Percentiles rank a stretch among this genome's conserved stretches.
phyloP scores from a whole-genome alignment of 2,329 filamentous ascomycete genomes.

The Botryotinia narcissicola region DNA sequence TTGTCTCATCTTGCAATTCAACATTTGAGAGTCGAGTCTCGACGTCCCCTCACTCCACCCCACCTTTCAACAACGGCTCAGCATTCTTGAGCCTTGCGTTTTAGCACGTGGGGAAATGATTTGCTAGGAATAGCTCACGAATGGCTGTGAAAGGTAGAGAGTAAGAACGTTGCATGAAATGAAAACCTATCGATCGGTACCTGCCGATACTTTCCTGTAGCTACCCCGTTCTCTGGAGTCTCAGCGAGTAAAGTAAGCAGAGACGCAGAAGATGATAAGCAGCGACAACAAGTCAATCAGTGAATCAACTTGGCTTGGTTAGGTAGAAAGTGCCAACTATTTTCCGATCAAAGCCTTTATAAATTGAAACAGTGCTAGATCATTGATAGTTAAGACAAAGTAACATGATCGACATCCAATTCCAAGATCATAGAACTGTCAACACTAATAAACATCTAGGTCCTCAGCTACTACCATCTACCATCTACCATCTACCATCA shows the following conservation, averaged over 20 bases:
- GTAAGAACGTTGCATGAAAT: neutral
- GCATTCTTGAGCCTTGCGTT: slow-evolving; percentile 5
- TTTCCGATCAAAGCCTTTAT: neutral
- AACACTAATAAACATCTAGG: no score
- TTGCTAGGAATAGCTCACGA: neutral
- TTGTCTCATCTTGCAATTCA: no score
- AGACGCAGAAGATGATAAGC: neutral
- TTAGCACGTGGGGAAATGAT: slow-evolving; percentile 16
- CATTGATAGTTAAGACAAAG: neutral
- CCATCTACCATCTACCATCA: neutral
- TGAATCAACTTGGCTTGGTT: neutral
- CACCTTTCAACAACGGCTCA: slow-evolving; percentile 3
- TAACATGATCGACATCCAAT: neutral
- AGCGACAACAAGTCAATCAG: neutral
- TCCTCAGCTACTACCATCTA: neutral
- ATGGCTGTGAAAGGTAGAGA: neutral
- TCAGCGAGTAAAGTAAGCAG: neutral
- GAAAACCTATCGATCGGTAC: neutral
- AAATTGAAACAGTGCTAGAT: neutral
- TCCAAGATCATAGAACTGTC: neutral
- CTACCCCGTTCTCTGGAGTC: neutral
- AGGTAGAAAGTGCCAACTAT: neutral
- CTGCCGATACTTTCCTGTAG: neutral
- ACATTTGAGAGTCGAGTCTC: neutral
- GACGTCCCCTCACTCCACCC: neutral